Base-by-base conservation (phyloP, 257 asterid genomes). In the Nicotiana obtusifolia region DNA sequence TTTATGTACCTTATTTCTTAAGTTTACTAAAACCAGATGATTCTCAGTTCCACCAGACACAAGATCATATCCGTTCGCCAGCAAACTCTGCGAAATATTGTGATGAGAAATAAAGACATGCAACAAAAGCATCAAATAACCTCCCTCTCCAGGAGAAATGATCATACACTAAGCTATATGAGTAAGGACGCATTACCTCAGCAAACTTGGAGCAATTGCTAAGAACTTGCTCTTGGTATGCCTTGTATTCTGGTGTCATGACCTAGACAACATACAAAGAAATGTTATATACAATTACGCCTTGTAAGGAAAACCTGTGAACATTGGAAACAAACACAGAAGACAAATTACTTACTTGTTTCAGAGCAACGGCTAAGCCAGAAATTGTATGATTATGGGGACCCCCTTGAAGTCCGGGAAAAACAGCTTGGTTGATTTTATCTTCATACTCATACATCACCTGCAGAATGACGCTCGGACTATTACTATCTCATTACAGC, bases 401-500 rank as follows among this genome's bases (percentile, higher is more conserved):
- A 80, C 99, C 99, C 81, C 99, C 99, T 90, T 96, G 99, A 85
- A 94, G 98, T 82, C 99, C 99, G 60, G 99, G 99, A 88, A 96
- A 96, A 82, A 96, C 99, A 8, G 99, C 99, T 86, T 91, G 97
- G 85, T 96, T 96, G 80, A 96, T 94, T 87, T 87, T 96, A 88
- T 96, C 99, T 86, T 91, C 99, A 85, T 84, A 90, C 84, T 96
- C 98, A 81, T 93, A 94, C 91, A 88, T 77, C 71, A 95, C 98
- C 99, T 95, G 88, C 68, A 53, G 76, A 82, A 82, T 60, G 73
- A 80, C 84, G 49, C 22, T 41, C 60, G 78, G 26, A 49, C 79
- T 61, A 56, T 47, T 65, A 52, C 24, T 47, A 24, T 49, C 79
- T 13, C 24, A 24, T 15, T 49, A 73, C 20, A 47, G 62, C 24